These are phyloP conservation scores for Cladosporium sp. DNA, from an alignment of 2,329 filamentous ascomycete species.

Conservation along the genomic window DNA sequence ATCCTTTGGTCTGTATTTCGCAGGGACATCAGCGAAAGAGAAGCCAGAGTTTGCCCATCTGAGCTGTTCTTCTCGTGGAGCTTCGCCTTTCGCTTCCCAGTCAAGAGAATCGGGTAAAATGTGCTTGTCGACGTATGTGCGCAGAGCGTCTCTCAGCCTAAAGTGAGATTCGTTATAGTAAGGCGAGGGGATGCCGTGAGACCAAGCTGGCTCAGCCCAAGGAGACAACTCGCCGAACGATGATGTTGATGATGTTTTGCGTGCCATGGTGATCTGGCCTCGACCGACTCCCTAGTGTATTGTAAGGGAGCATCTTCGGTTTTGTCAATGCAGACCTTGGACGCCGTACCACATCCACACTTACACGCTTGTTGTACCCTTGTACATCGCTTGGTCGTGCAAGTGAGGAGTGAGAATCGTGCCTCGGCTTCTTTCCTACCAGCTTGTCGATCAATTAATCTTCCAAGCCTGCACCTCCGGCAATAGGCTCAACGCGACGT, in stretches of 20 bases:
- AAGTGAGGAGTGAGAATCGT: constrained; percentile 1
- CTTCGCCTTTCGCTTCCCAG: constrained; percentile 58
- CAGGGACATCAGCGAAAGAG: constrained; percentile 46
- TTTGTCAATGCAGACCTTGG: neutral
- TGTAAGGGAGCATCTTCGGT: neutral
- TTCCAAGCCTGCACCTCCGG: constrained; percentile 7
- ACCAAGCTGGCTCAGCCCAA: constrained; percentile 51
- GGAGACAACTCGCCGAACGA: constrained; percentile 33
- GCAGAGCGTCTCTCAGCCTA: constrained; percentile 56
- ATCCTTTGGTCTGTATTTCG: constrained; percentile 44
- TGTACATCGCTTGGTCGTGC: neutral
- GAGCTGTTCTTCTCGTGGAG: constrained; percentile 47
- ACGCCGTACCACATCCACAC: neutral
- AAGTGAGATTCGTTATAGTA: constrained; percentile 66
- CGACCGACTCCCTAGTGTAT: neutral
- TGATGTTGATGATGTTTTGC: neutral
- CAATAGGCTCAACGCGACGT: neutral
- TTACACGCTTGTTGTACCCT: neutral
- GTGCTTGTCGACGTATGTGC: constrained; percentile 60
- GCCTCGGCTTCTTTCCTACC: constrained; percentile 10
- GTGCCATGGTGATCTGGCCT: neutral
- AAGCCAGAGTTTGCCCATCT: constrained; percentile 45
- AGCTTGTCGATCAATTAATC: neutral
- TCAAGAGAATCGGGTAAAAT: constrained; percentile 61
- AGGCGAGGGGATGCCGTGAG: constrained; percentile 52